phyloP scores from a whole-genome alignment of 1,284 basidiomycete species.

The Boletus semigastroideus region DNA sequence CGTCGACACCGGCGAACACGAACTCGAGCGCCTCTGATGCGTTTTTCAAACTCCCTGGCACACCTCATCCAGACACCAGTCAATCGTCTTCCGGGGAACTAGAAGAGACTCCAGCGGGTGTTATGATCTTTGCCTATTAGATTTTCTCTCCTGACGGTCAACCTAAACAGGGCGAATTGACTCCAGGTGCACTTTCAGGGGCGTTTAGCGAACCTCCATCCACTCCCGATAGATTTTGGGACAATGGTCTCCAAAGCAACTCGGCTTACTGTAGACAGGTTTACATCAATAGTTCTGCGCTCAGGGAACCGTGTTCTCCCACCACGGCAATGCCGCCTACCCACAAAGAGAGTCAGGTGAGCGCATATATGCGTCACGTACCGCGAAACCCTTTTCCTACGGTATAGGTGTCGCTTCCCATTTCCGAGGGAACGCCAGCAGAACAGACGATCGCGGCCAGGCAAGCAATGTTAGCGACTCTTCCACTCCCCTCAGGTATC shows the following conservation, averaged over 20 bases:
- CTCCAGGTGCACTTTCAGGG: not conserved
- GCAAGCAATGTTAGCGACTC: conserved; percentile 51
- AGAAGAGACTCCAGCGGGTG: conserved; percentile 3
- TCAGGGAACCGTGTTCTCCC: conserved; percentile 3
- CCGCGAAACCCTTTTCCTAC: not conserved
- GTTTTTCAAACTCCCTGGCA: not conserved
- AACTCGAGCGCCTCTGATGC: conserved; percentile 5
- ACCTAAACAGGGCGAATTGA: not conserved
- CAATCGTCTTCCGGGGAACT: not conserved
- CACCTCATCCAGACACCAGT: conserved; percentile 1
- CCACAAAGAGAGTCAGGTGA: conserved; percentile 17
- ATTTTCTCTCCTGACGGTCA: not conserved
- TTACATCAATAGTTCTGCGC: conserved; percentile 7
- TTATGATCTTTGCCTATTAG: not conserved
- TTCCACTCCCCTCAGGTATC: conserved; percentile 61
- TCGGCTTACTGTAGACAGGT: conserved; percentile 24
- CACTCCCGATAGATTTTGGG: conserved; percentile 26
- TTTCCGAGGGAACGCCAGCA: conserved; percentile 36
- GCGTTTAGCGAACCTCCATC: conserved; percentile 3
- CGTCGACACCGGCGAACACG: conserved; percentile 23
- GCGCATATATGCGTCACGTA: conserved; percentile 16
- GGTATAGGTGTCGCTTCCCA: conserved; percentile 17
- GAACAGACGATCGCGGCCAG: conserved; percentile 52
- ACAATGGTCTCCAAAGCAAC: conserved; percentile 28
- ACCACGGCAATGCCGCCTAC: not conserved